Percentiles rank a stretch among this genome's conserved stretches.
phyloP scores from a whole-genome alignment of 1,284 basidiomycete species.

The Malassezia sympodialis region DNA sequence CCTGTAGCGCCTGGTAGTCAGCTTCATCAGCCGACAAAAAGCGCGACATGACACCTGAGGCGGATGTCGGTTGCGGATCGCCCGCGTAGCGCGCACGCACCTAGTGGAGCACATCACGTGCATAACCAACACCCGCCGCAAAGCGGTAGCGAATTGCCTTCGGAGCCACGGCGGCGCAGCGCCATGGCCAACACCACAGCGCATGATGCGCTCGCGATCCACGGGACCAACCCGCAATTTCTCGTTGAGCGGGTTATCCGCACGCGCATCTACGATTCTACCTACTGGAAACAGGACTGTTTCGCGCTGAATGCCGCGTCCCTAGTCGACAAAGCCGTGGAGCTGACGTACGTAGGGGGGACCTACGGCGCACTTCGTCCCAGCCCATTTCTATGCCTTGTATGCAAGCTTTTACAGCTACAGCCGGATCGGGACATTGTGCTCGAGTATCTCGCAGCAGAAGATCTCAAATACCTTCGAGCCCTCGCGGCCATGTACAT shows the following conservation, averaged over 20 bases:
- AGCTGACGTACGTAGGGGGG: slow-evolving; percentile 73
- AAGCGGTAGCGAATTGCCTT: background rate
- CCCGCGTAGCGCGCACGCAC: background rate
- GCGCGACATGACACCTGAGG: slow-evolving; percentile 32
- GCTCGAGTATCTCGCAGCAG: slow-evolving; percentile 73
- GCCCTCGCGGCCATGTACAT: slow-evolving; percentile 89
- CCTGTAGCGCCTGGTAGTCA: slow-evolving; percentile 37
- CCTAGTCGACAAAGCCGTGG: slow-evolving; percentile 82
- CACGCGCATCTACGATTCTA: slow-evolving; percentile 85
- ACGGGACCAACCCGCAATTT: slow-evolving; percentile 79
- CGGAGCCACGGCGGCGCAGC: background rate
- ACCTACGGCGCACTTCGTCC: slow-evolving; percentile 48
- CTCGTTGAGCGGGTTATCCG: slow-evolving; percentile 94
- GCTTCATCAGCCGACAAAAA: slow-evolving; percentile 37
- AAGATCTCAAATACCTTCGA: slow-evolving; percentile 97
- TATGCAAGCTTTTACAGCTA: slow-evolving; percentile 87
- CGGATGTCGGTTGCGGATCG: background rate
- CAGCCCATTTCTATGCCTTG: slow-evolving; percentile 63
- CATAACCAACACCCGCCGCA: background rate
- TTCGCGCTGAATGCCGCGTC: slow-evolving; percentile 61
- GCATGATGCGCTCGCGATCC: slow-evolving; percentile 68
- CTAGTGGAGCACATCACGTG: background rate
- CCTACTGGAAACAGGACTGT: slow-evolving; percentile 78
- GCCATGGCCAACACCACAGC: slow-evolving; percentile 74
- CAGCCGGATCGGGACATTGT: slow-evolving; percentile 95